Evolutionary conservation across 345 rosid genomes (phyloP).

Genomic region (Eucalyptus marginata): DNA sequence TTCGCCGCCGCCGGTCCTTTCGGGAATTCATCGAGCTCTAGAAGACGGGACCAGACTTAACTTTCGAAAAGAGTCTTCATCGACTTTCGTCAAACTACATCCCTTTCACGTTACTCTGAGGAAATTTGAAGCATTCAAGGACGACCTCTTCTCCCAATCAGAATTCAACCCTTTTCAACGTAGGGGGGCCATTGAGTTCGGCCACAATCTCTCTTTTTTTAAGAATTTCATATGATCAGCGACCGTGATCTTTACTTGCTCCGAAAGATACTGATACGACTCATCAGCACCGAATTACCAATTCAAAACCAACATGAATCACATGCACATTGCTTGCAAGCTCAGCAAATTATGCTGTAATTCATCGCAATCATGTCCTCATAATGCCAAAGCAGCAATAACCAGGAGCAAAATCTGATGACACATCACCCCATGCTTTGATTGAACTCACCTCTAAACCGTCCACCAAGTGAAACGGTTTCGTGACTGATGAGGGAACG

Average conservation of each 20-base stretch:
- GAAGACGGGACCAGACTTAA: neutral
- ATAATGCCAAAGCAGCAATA: neutral
- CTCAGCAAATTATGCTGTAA: neutral
- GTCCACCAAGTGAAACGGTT: neutral
- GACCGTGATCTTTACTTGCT: neutral
- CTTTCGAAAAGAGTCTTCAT: neutral
- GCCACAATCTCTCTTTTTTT: neutral
- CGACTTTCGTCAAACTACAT: neutral
- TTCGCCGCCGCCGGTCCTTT: neutral
- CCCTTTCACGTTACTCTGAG: neutral
- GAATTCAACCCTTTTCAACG: neutral
- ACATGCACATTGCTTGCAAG: neutral
- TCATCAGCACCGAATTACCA: neutral
- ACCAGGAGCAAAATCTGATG: neutral
- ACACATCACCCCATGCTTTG: no score
- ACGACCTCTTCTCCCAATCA: neutral
- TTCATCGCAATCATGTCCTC: neutral
- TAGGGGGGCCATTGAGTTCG: neutral
- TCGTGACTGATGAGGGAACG: neutral
- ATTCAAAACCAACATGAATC: neutral
- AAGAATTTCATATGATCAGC: neutral
- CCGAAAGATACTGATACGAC: neutral
- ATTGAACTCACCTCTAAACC: no score
- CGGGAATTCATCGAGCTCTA: neutral
- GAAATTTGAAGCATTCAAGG: neutral